Percentiles rank a stretch among this genome's conserved stretches.
Evolutionary conservation across 768 basidiomycete genomes (phyloP).

Genomic region (Pisolithus microcarpus): DNA sequence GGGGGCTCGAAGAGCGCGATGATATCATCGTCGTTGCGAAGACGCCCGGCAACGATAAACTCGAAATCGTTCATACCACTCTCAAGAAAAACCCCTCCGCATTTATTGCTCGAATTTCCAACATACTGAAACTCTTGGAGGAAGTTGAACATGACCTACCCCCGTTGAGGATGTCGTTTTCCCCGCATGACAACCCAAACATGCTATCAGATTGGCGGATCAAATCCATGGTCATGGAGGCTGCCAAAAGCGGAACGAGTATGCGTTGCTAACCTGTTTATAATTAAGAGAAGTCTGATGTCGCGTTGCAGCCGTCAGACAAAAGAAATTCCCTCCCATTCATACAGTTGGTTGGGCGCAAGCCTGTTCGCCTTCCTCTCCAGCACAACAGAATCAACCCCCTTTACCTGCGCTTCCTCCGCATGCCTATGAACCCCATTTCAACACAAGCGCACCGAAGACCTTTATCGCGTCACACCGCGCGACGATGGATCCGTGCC

Average conservation of each 20-base stretch:
- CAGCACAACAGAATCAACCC: slow-evolving; percentile 24
- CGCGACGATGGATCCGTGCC: slow-evolving; percentile 32
- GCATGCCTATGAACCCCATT: neutral
- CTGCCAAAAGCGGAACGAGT: slow-evolving; percentile 25
- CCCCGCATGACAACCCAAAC: slow-evolving; percentile 23
- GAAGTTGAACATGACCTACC: slow-evolving; percentile 26
- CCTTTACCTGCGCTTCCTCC: slow-evolving; percentile 14
- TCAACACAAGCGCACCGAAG: slow-evolving; percentile 3
- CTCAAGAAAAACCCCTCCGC: slow-evolving; percentile 2
- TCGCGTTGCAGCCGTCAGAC: slow-evolving; percentile 18
- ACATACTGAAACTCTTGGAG: slow-evolving; percentile 19
- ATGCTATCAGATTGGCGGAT: slow-evolving; percentile 22
- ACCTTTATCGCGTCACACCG: slow-evolving; percentile 33
- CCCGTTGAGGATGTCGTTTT: slow-evolving; percentile 24
- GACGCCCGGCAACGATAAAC: neutral
- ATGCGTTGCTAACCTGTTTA: slow-evolving; percentile 1
- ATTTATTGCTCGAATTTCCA: slow-evolving; percentile 1
- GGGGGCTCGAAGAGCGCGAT: slow-evolving; percentile 11
- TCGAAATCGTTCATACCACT: slow-evolving; percentile 13
- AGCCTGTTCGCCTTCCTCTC: slow-evolving; percentile 18
- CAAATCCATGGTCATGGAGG: slow-evolving; percentile 16
- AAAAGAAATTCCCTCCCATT: slow-evolving; percentile 28
- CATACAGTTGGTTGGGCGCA: slow-evolving; percentile 18
- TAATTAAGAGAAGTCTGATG: neutral
- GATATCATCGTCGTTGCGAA: slow-evolving; percentile 23